Evolutionary conservation across 495 filamentous ascomycete species (phyloP).

Genomic region (Sordaria brevicollis): DNA sequence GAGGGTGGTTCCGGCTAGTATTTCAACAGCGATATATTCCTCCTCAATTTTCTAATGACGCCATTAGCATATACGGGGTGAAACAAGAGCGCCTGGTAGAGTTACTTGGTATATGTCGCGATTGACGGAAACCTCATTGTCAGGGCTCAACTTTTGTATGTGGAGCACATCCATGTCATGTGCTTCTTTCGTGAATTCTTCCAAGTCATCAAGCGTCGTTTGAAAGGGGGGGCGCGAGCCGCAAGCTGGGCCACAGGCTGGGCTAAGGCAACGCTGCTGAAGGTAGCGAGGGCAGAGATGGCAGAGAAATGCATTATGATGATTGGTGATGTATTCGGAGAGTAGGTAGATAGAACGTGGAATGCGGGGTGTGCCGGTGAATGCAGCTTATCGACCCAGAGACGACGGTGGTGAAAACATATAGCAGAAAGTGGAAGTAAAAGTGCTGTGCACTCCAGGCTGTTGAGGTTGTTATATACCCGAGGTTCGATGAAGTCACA

Average conservation of each 20-base stretch:
- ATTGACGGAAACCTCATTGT: constrained; percentile 13
- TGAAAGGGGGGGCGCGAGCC: neutral
- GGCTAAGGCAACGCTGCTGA: constrained; percentile 5
- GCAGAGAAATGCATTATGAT: constrained; percentile 14
- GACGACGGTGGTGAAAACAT: neutral
- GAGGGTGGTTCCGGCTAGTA: too few relatives aligned
- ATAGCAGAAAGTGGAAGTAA: neutral
- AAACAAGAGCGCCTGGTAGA: neutral
- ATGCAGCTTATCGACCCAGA: neutral
- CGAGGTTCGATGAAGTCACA: too few relatives aligned
- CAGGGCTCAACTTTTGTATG: constrained; percentile 10
- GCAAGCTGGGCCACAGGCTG: neutral
- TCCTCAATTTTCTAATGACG: too few relatives aligned
- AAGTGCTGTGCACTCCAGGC: neutral
- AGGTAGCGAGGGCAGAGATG: constrained; percentile 2
- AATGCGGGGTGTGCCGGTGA: neutral
- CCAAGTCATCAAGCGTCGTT: constrained; percentile 7
- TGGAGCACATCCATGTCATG: constrained; percentile 3
- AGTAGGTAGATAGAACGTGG: neutral
- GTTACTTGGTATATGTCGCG: constrained; percentile 15
- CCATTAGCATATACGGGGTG: too few relatives aligned
- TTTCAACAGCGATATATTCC: too few relatives aligned
- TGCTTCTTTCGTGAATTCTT: constrained; percentile 5
- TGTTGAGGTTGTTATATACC: neutral
- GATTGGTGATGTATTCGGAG: neutral